A percentile compares a stretch with the other conserved stretches of the same genome.
phyloP scores from a whole-genome alignment of 495 filamentous ascomycete genomes.

The Aspergillus haitiensis region DNA sequence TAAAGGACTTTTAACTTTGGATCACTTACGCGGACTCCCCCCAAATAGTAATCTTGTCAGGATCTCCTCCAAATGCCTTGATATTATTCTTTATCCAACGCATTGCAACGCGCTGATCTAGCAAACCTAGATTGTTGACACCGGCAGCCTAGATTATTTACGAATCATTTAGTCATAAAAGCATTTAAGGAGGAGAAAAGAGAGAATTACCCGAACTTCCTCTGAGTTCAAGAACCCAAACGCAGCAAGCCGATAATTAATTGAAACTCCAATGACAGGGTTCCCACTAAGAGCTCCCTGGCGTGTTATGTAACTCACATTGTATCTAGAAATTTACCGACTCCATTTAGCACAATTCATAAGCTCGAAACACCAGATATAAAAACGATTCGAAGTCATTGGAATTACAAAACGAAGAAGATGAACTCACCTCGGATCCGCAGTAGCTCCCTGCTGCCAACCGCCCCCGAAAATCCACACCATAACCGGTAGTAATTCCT shows the following conservation, averaged over 20 bases:
- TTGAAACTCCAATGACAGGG: conserved; percentile 67
- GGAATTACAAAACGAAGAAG: no score
- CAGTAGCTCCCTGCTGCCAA: conserved; percentile 43
- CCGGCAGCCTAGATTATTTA: conserved; percentile 33
- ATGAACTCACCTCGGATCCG: conserved; percentile 35
- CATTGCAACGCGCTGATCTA: conserved; percentile 52
- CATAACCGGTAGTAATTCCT: conserved; percentile 58
- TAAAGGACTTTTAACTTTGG: background rate
- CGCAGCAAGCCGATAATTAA: conserved; percentile 73
- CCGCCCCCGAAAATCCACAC: conserved; percentile 70
- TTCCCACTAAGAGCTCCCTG: conserved; percentile 46
- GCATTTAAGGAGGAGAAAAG: background rate
- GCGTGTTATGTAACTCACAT: conserved; percentile 40
- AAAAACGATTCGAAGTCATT: no score
- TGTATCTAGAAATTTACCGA: conserved; percentile 24
- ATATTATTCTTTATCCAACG: conserved; percentile 55
- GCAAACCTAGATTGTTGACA: conserved; percentile 51
- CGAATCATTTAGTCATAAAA: background rate
- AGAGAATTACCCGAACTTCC: conserved; percentile 38
- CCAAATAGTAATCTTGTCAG: conserved; percentile 66
- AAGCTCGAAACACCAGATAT: background rate
- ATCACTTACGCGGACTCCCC: conserved; percentile 62
- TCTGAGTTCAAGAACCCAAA: conserved; percentile 67
- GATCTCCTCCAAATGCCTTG: conserved; percentile 52
- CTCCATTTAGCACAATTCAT: background rate